Conservation (phyloP, 2,329 filamentous ascomycete genomes). For the Uncinocarpus reesii region DNA sequence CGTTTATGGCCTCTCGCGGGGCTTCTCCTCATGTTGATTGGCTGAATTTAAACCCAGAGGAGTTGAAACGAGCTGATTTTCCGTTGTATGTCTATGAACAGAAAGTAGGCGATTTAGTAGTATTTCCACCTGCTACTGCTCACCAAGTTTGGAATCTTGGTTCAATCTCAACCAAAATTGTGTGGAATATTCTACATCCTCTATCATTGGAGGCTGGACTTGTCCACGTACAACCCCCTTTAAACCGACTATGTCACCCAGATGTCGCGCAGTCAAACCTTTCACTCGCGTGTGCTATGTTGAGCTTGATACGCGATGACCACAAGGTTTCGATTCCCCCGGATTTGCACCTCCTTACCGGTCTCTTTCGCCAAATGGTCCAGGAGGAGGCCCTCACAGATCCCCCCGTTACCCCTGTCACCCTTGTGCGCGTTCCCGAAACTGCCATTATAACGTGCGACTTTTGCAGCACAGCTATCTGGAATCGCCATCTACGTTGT, state of each 20-base stretch:
- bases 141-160: slow-evolving; percentile 32
- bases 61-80: slow-evolving; percentile 27
- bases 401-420: slow-evolving; percentile 20
- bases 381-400: slow-evolving; percentile 26
- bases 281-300: slow-evolving; percentile 24
- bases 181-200: slow-evolving; percentile 31
- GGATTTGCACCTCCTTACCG: slow-evolving; percentile 23
- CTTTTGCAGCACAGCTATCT: slow-evolving; percentile 31
- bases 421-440: slow-evolving; percentile 23
- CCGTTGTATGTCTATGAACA: slow-evolving; percentile 30
- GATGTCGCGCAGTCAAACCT: slow-evolving; percentile 26
- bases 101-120: slow-evolving; percentile 27
- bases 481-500: slow-evolving; percentile 32
- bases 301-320: slow-evolving; percentile 23
- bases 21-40: slow-evolving; percentile 30
- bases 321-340: slow-evolving; percentile 19
- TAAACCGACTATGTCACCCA: slow-evolving; percentile 29
- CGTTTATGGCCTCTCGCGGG: slow-evolving; percentile 26
- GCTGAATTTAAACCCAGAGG: slow-evolving; percentile 24
- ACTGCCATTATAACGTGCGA: slow-evolving; percentile 30
- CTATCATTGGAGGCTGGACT: slow-evolving; percentile 28
- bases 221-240: slow-evolving; percentile 28
- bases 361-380: slow-evolving; percentile 25
- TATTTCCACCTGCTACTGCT: slow-evolving; percentile 30
- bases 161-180: slow-evolving; percentile 28